Percentiles rank a stretch among this genome's conserved stretches.
phyloP scores from a whole-genome alignment of 306 rosid species.

The Senna tora region DNA sequence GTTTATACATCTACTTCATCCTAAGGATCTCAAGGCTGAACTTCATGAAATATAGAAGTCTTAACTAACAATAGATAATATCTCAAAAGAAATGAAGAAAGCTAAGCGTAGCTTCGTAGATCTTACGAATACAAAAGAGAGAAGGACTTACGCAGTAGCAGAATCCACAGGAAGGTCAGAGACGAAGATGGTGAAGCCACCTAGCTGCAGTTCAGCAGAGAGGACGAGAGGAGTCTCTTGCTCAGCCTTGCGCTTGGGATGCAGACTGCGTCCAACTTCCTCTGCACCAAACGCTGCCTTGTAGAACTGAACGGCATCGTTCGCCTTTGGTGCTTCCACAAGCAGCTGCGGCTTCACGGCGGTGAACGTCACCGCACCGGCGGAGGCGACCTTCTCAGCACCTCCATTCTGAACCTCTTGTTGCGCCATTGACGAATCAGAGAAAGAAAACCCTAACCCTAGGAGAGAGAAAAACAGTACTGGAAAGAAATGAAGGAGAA shows the following conservation, averaged over 20 bases:
- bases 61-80: too few relatives aligned
- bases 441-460: constrained; percentile 47
- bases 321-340: constrained; percentile 70
- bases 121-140: not conserved
- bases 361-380: constrained; percentile 34
- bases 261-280: constrained; percentile 56
- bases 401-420: constrained; percentile 63
- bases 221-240: constrained; percentile 70
- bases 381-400: constrained; percentile 34
- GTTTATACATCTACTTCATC: not conserved
- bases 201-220: constrained; percentile 66
- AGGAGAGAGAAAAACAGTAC: constrained; percentile 43
- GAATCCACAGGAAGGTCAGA: constrained; percentile 50
- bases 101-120: not conserved
- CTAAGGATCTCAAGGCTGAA: not conserved
- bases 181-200: constrained; percentile 52
- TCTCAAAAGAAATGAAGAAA: not conserved
- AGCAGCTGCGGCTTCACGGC: constrained; percentile 58
- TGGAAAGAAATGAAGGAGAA: too few relatives aligned
- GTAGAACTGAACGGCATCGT: constrained; percentile 76
- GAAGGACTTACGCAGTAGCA: constrained; percentile 44
- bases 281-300: constrained; percentile 77
- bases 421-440: constrained; percentile 55
- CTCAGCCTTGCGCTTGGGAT: constrained; percentile 87
- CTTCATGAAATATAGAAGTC: too few relatives aligned